These are phyloP conservation scores for Podospora conica DNA, from an alignment of 495 filamentous ascomycete species.

Conservation along the genomic window DNA sequence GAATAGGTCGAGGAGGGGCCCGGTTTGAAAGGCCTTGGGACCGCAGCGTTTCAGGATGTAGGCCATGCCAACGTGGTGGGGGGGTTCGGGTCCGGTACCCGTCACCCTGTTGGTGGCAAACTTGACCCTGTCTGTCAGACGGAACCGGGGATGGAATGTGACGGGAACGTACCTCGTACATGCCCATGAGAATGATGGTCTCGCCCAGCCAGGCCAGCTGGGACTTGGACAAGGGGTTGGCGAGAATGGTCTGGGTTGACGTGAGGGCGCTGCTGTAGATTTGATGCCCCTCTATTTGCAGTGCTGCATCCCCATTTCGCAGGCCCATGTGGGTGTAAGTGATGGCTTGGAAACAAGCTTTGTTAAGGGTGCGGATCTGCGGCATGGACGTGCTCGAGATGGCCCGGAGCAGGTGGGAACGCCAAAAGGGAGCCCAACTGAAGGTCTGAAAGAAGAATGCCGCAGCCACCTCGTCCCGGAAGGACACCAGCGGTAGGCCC, in stretches of 20 bases:
- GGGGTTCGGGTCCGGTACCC: not conserved
- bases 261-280: not conserved
- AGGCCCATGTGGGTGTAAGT: not conserved
- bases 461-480: not conserved
- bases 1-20: not conserved
- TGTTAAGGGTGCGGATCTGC: not conserved
- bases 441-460: conserved; percentile 3
- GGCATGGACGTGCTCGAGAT: not conserved
- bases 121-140: not conserved
- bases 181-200: not conserved
- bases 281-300: not conserved
- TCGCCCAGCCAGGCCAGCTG: not conserved
- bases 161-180: not conserved
- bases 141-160: not conserved
- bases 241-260: not conserved
- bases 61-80: not conserved
- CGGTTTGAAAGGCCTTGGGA: not conserved
- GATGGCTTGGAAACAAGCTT: conserved; percentile 1
- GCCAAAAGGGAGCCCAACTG: conserved; percentile 12
- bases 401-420: not conserved
- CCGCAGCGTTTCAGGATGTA: conserved; percentile 2
- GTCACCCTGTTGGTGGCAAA: not conserved
- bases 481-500: not conserved
- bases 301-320: not conserved
- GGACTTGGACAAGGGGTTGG: not conserved